Percentiles rank a stretch among this genome's conserved stretches.
Evolutionary conservation across 2,329 filamentous ascomycete genomes (phyloP).

Genomic region (Dendrostoma leiphaemia): DNA sequence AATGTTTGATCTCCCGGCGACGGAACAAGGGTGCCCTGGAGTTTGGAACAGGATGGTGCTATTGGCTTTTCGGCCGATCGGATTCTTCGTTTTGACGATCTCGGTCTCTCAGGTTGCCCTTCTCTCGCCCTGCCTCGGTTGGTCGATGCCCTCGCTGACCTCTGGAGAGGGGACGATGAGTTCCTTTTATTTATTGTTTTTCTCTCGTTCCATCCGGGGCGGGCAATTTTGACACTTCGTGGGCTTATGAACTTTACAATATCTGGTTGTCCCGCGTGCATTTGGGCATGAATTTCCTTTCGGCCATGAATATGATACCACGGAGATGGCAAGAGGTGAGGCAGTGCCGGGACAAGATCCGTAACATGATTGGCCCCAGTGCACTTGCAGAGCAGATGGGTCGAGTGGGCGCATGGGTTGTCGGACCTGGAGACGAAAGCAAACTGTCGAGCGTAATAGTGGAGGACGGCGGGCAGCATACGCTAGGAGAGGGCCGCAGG

Average conservation of each 20-base stretch:
- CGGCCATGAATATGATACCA: conserved; percentile 5
- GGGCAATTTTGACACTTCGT: not conserved
- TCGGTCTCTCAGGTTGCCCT: not conserved
- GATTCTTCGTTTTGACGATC: not conserved
- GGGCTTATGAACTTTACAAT: not conserved
- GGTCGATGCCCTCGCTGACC: not conserved
- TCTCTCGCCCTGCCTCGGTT: not conserved
- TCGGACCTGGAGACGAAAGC: too few relatives aligned
- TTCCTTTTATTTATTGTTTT: not conserved
- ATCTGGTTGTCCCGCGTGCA: not conserved
- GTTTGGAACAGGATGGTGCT: not conserved
- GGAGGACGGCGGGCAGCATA: not conserved
- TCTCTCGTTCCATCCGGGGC: not conserved
- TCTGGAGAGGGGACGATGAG: not conserved
- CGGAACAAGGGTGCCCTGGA: not conserved
- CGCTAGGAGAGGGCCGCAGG: not conserved
- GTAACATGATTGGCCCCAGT: not conserved
- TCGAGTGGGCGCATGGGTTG: not conserved
- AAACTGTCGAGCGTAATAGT: too few relatives aligned
- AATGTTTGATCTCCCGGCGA: too few relatives aligned
- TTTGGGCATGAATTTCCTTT: not conserved
- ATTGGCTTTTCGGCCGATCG: not conserved
- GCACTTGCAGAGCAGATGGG: not conserved
- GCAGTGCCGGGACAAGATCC: not conserved
- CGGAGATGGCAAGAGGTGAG: not conserved